Evolutionary conservation across 805 yeast genomes (phyloP), one percentile per base, ranked within the genome.

Genomic region (Starmera dryadoides): DNA sequence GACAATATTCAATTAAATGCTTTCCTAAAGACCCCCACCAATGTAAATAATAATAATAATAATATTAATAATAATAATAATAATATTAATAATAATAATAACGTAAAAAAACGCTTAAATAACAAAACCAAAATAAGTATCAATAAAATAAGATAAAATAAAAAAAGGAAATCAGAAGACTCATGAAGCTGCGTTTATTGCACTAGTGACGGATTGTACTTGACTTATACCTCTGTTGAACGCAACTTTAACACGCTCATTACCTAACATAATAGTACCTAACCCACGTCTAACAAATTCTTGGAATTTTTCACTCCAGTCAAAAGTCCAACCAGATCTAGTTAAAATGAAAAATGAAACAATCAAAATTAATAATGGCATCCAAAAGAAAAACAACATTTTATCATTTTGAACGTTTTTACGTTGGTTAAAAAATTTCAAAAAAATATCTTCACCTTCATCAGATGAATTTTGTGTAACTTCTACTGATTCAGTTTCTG

Each of bases 311-410:
- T 59, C 60, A 10, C 55, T 57, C 42, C 57, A 58, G 26, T 59
- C 62, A 36, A 58, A 58, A 15, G 55, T 53, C 45, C 54, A 53
- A 6, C 71, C 69, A 22, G 63, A 55, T 30, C 53, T 60, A 41
- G 55, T 55, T 22, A 65, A 45, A 4, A 72, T 57, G 39, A 73
- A 65, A 48, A 70, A 66, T 6, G 77, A 62, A 3, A 78, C 63
- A 15, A 80, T 59, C 25, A 85, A 56, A 17, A 81, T 49, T 38
- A 86, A 62, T 30, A 85, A 71, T 12, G 97, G 97, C 42, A 88
- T 62, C 97, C 97, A 89, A 71, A 89, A 88, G 58, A 89, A 86
- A 44, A 86, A 63, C 46, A 89, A 68, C 86, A 87, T 82, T 53
- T 77, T 81, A 60, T 89, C 97, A 52, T 86, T 83, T 49, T 62